Evolutionary conservation across 1,284 basidiomycete genomes (phyloP).

Genomic region (Gomphus bonarii): DNA sequence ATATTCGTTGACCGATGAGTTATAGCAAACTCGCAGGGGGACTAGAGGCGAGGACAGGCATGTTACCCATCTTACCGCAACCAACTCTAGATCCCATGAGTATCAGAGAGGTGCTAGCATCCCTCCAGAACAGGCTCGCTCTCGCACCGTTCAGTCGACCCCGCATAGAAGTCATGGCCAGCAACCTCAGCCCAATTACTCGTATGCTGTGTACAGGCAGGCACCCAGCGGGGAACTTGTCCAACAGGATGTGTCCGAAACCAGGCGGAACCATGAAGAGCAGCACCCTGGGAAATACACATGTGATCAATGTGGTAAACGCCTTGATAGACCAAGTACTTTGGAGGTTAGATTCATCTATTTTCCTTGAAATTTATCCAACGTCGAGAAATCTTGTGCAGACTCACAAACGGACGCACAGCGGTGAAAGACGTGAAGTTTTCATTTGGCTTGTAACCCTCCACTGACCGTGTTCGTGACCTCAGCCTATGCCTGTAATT

Average conservation of each 20-base stretch:
- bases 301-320: background rate
- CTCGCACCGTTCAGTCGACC: background rate
- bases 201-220: background rate
- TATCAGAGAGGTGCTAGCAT: background rate
- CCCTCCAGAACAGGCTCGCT: background rate
- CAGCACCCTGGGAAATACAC: background rate
- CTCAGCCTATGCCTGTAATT: background rate
- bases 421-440: background rate
- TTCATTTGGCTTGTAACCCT: background rate
- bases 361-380: background rate
- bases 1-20: background rate
- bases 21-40: no score
- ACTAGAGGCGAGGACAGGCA: no score
- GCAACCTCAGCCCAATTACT: background rate
- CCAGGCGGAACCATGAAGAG: background rate
- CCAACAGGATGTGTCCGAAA: background rate
- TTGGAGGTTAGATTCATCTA: background rate
- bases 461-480: background rate
- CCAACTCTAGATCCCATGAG: background rate
- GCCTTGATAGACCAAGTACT: background rate
- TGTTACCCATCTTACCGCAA: background rate
- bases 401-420: background rate
- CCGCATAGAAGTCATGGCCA: background rate
- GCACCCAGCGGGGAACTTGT: background rate
- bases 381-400: background rate